Base-by-base conservation (phyloP, 2,329 filamentous ascomycete species). In the Tolypocladium paradoxum region DNA sequence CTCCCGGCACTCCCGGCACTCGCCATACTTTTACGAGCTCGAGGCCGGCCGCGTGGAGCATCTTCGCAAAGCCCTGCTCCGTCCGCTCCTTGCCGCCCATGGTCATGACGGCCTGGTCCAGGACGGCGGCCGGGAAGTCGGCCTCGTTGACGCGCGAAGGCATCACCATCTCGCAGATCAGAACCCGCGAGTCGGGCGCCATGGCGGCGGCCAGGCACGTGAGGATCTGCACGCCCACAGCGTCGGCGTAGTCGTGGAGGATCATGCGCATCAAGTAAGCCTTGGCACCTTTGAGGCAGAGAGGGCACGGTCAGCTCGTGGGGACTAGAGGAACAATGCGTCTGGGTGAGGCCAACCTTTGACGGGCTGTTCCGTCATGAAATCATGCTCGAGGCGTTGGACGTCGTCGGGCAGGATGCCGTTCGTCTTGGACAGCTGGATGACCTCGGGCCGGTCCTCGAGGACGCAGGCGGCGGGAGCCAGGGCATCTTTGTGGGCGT, bases 181-280 rank as follows among this genome's bases (percentile, higher is more conserved):
- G 58, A 2, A 67, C 56, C 12, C 65, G 59, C 3, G 65, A 68
- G 4, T 59, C 54, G 1, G 56, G 53, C 0, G 59, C 58, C 65
- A 68, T 68, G 18, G 63, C 63, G 31, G 56, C 58, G 4, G 61
- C 62, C 0, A 68, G 55, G 3, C 56, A 56, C 22, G 51, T 55
- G n/a, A 68, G 58, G 11, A 68, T 66, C 40, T 60, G 29, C 12
- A 63, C 60, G 11, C 63, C 59, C 3, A 64, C 61, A 0, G 35
- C 9, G 37, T 68, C 65, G 27, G 62, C 51, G 49, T 65, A 68
- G 54, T 68, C 64, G 53, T 68, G 67, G 2, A 69, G 57, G 46
- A 68, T 67, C 61, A 64, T 64, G 38, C 63, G 64, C 63, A 68
- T 65, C 48, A 67, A 68, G 53, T 68, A 69, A 5, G 63, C 65